Conservation (phyloP, 2,329 filamentous ascomycete genomes). For the Rutstroemia sp. region DNA sequence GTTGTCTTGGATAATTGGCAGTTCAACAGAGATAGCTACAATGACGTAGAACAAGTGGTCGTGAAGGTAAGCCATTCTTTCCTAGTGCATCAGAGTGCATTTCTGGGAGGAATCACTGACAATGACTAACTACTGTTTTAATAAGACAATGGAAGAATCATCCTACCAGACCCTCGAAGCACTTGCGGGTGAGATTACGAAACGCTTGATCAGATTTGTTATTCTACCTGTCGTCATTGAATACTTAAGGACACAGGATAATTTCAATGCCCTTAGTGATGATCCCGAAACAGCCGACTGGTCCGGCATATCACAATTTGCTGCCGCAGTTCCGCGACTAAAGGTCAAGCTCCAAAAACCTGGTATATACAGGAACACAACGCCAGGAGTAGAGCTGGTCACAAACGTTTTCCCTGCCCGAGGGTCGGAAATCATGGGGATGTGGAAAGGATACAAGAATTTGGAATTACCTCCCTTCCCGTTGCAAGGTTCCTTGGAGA, state of each 20-base stretch:
- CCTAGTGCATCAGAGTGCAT: not conserved
- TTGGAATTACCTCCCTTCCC: constrained; percentile 18
- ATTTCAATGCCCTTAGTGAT: not conserved
- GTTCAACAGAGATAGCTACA: constrained; percentile 43
- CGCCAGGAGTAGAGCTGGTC: constrained; percentile 2
- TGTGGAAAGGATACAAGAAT: constrained; percentile 8
- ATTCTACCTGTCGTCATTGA: constrained; percentile 21
- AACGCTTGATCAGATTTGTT: constrained; percentile 39
- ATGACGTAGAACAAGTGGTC: constrained; percentile 49
- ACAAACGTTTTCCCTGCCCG: not conserved
- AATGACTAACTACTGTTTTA: not conserved
- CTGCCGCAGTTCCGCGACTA: not conserved
- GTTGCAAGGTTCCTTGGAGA: constrained; percentile 17
- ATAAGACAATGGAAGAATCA: constrained; percentile 50
- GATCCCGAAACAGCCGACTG: not conserved
- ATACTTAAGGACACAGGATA: not conserved
- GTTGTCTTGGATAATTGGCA: constrained; percentile 48
- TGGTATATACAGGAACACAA: constrained; percentile 1
- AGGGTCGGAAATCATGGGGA: not conserved
- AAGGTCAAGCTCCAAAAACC: constrained; percentile 6
- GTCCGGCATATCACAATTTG: not conserved
- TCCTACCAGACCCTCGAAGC: constrained; percentile 58
- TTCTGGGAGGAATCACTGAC: not conserved
- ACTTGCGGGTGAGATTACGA: constrained; percentile 43
- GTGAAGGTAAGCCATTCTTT: constrained; percentile 45